A percentile compares a stretch with the other conserved stretches of the same genome.
Evolutionary conservation across 192 early-diverging fungal genomes (phyloP).

Genomic region (Podila epicladia): DNA sequence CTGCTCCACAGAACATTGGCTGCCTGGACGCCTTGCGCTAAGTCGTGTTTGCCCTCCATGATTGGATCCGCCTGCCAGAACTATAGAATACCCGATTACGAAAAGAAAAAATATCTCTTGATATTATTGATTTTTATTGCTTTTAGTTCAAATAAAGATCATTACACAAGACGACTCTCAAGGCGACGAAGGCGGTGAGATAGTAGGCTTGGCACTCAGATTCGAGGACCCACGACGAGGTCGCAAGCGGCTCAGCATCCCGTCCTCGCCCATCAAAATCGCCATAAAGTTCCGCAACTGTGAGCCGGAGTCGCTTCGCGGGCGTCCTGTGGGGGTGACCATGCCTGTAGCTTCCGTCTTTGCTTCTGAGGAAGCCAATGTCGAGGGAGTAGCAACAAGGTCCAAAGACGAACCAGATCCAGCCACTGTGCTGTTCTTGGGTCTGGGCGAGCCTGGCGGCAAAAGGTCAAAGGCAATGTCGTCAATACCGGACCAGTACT

Average conservation of each 20-base stretch:
- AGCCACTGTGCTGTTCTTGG: neutral
- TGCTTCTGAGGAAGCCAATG: neutral
- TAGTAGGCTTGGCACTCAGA: neutral
- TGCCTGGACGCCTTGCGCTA: conserved; percentile 2
- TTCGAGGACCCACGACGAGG: conserved; percentile 14
- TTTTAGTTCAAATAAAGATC: neutral
- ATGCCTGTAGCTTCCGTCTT: too few species aligned
- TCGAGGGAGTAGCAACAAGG: neutral
- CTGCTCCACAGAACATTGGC: conserved; percentile 4
- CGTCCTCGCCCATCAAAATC: conserved; percentile 47
- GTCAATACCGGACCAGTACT: conserved; percentile 49
- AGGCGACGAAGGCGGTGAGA: neutral
- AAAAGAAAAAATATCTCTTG: too few species aligned
- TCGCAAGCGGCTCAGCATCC: conserved; percentile 22
- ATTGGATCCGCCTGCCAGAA: neutral
- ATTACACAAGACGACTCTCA: too few species aligned
- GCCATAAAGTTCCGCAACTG: conserved; percentile 41
- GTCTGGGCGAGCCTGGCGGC: conserved; percentile 13
- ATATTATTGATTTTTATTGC: neutral
- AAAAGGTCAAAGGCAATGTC: conserved; percentile 44
- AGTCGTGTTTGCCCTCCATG: neutral
- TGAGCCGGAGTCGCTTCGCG: conserved; percentile 32
- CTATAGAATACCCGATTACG: neutral
- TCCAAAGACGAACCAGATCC: neutral
- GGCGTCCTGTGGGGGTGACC: conserved; percentile 15